Evolutionary conservation across 768 basidiomycete species (phyloP), one percentile per base, ranked within the genome.

Genomic region (Lactifluus subvellereus): DNA sequence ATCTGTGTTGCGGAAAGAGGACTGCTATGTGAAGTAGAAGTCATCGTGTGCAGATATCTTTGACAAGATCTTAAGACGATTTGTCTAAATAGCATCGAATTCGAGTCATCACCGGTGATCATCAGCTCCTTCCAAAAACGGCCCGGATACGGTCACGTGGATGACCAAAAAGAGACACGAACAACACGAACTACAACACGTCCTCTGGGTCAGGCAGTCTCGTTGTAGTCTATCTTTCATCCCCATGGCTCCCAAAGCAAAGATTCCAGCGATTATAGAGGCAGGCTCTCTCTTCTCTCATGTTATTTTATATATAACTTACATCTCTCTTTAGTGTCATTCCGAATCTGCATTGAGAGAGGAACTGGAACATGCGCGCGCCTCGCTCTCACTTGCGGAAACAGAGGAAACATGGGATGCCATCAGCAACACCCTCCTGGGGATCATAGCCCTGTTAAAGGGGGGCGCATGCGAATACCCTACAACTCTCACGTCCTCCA

Each of bases 321-420:
- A 33, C 20, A 5, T 3, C 4, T 16, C 2, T 13, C 18, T 22
- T 14, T 27, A 69, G 68, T 69, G 68, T 48, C 59, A 69, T 56
- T 69, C 68, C 14, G 65, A 60, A 37, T 55, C 54, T 32, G 43
- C 16, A 14, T 32, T 69, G 38, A 48, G 60, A 14, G 54, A 58
- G 22, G 54, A 68, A n/a, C 53, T 66, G 58, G 64, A 54, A 11
- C 27, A 73, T 43, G 67, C 82, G 22, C 78, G 78, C 60, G 71
- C 76, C 66, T 71, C 75, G 27, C 64, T 82, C 20, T 69, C 75
- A 58, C 75, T 82, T 14, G 69, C 78, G 38, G 91, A 93, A 72
- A 83, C 87, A 3, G 91, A 93, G 71, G 89, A 93, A 33, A 83
- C 83, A 14, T 93, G 91, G 91, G 88, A 91, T 60, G 77, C 73